Base-by-base conservation (phyloP, 2,329 filamentous ascomycete species). In the Fusarium xyrophilum region DNA sequence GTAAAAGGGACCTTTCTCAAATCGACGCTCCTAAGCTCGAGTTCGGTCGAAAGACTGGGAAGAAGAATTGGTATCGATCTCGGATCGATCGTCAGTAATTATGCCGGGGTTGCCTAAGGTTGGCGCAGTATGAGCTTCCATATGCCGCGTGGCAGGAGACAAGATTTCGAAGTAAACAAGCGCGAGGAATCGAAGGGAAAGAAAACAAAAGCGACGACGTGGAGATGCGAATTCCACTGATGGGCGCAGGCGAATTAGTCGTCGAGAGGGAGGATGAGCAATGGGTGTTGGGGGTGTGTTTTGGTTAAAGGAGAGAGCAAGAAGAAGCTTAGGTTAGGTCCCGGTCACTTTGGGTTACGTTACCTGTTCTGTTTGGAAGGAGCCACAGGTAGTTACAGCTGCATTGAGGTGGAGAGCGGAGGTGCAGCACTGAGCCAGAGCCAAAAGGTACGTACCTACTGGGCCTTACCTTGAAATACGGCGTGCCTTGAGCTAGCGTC, bases 81-180 rank as follows among this genome's bases (percentile, higher is more conserved):
- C 73, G 61, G 55, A 65, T 73, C 65, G 73, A 71, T 55, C 62
- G 64, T 65, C 38, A 54, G 60, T 59, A 66, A 71, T 71, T 71
- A 66, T 63, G 62, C 72, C 68, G 60, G 60, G 58, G 60, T 63
- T 67, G 72, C 71, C 69, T 63, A 67, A 62, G 57, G 63, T 65
- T 56, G 66, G 68, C 55, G 73, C 71, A 28, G 68, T 70, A 66
- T 73, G 74, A 78, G 78, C 77, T 80, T 77, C 78, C 77, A 79
- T 79, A 77, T 77, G 77, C 78, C 75, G 69, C 66, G 73, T 75
- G 70, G 76, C 73, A 77, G 66, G 55, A 51, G 48, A 56, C 54
- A 48, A 63, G 23, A 44, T 56, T 69, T 55, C 42, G 44, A 46
- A 46, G 59, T 63, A 66, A 64, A 71, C 47, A 58, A 65, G 64